Evolutionary conservation across 441 rosid genomes (phyloP), one percentile per base, ranked within the genome.

Genomic region (Metrosideros polymorpha): DNA sequence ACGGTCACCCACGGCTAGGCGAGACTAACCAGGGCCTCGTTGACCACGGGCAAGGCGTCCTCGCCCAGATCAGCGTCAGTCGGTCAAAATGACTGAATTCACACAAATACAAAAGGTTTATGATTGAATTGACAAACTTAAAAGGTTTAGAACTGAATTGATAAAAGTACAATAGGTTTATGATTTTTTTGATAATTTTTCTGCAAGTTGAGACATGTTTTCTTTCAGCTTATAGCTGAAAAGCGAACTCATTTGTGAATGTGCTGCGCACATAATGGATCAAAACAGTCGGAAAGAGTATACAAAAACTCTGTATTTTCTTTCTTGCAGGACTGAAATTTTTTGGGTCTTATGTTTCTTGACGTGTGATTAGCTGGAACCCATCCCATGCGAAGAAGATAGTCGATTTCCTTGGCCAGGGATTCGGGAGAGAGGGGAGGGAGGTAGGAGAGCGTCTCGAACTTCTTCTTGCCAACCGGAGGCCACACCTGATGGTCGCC

Each of bases 361-460:
- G n/a, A n/a, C n/a, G n/a, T n/a, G n/a, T n/a, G n/a, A n/a, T n/a
- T n/a, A n/a, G n/a, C n/a, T n/a, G n/a, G 92, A 90, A 91, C 7
- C 93, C 94, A 92, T 55, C 90, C 88, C 0, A 0, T 53, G 82
- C 90, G 90, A 19, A 92, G 66, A 87, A 92, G 92, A 92, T 92
- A 92, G 0, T 52, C 83, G 2, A 92, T 12, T 87, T 91, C 92
- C 92, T 82, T 89, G 30, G 32, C 51, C 87, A 92, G 79, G 6
- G 77, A 10, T 43, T 76, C 86, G 1, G 4, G 0, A 2, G 39
- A 8, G 56, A 93, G 91, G 15, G 75, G 27, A 27, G 91, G 94
- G 71, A 93, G 92, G 90, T 93, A 90, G 2, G 94, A 92, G 9
- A 93, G 91, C 7, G 93, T 91, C 92, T 92, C 93, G 56, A 89